Conservation (phyloP, 176 grass and related monocot species). For the Oryza glumipatula region DNA sequence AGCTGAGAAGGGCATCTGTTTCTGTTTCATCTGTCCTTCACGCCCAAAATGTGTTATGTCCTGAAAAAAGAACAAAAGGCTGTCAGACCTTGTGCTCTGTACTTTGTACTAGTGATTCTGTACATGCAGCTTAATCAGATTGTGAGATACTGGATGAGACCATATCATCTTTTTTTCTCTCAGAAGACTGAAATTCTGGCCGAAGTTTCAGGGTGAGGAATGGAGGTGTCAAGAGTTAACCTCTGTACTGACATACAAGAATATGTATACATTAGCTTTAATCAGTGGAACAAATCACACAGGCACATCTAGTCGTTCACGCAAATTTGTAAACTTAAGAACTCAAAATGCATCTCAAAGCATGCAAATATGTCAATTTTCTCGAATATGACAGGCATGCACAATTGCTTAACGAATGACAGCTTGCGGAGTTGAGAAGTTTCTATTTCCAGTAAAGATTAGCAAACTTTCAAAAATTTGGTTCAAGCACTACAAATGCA, state of each 20-base stretch:
- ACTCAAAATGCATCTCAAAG: neutral
- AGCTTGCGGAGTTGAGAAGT: neutral
- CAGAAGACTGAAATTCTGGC: neutral
- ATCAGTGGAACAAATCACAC: no score
- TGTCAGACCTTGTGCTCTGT: constrained; percentile 10
- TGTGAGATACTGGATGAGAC: neutral
- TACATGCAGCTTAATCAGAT: neutral
- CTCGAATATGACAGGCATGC: neutral
- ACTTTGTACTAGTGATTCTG: neutral
- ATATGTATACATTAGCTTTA: neutral
- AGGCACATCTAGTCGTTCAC: no score
- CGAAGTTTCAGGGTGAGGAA: no score
- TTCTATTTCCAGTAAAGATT: neutral
- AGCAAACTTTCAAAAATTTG: constrained; percentile 7
- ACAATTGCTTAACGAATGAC: neutral
- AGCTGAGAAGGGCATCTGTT: neutral
- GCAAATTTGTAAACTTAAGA: neutral
- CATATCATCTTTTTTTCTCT: neutral
- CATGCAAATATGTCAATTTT: neutral
- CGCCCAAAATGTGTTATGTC: constrained; percentile 1
- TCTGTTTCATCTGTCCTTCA: constrained; percentile 10
- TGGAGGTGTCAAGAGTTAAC: no score
- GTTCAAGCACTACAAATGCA: constrained; percentile 44
- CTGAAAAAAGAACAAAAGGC: neutral
- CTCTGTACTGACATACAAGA: neutral